phyloP scores from a whole-genome alignment of 1,284 basidiomycete genomes.

The Vanrija humicola region DNA sequence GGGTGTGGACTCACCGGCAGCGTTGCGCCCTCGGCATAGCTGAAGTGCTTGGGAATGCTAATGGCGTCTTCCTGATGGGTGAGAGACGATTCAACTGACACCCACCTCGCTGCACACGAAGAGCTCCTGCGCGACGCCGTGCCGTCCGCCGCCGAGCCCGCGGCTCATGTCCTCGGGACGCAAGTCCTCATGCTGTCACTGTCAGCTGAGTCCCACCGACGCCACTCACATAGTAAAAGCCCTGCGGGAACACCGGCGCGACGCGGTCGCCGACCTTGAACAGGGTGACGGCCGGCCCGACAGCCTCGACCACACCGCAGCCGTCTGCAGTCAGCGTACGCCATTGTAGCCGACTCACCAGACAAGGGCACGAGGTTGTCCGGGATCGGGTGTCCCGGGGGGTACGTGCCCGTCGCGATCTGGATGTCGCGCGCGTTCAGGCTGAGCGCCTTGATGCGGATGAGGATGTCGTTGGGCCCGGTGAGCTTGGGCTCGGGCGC shows the following conservation, averaged over 20 bases:
- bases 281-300: constrained; percentile 37
- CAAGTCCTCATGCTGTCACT: constrained; percentile 35
- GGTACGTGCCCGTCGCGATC: constrained; percentile 37
- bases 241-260: constrained; percentile 33
- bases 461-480: constrained; percentile 29
- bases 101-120: constrained; percentile 27
- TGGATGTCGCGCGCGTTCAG: constrained; percentile 47
- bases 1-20: constrained; percentile 29
- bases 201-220: neutral
- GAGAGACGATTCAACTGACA: neutral
- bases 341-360: constrained; percentile 4
- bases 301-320: constrained; percentile 45
- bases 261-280: constrained; percentile 48
- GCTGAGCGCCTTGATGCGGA: constrained; percentile 45
- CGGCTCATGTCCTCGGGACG: constrained; percentile 29
- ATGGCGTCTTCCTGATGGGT: constrained; percentile 27
- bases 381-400: constrained; percentile 32
- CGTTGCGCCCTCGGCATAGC: constrained; percentile 45
- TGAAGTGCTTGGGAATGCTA: constrained; percentile 43
- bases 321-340: constrained; percentile 34
- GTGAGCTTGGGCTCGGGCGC: constrained; percentile 24
- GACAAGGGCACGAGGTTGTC: constrained; percentile 45
- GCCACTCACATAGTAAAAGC: constrained; percentile 34
- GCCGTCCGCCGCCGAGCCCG: constrained; percentile 46
- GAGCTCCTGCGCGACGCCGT: constrained; percentile 44